Evolutionary conservation across 2,329 filamentous ascomycete genomes (phyloP), one percentile per base, ranked within the genome.

Genomic region (Arachnomyces sp.): DNA sequence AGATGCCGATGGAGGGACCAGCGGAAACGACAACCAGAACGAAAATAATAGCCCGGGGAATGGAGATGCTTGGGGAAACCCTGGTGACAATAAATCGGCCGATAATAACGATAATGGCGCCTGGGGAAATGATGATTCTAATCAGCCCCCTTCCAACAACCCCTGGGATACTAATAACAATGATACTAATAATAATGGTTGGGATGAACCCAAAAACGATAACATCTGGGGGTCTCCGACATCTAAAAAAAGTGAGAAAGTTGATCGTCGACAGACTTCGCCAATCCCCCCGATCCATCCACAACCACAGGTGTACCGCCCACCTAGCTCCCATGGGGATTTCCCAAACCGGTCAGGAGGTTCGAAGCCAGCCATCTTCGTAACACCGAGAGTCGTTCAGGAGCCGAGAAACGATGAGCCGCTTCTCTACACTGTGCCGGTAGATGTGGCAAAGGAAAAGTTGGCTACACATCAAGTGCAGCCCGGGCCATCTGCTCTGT

Each of bases 401-500:
- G 35, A 40, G 8, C 36, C 20, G 9, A 39, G 34, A 7, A 42
- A 31, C 2, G 42, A 45, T 30, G 49, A 50, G 18, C 48, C 47
- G 25, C 40, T 46, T 8, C 43, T 49, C 28, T 52, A 49, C 38
- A 48, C 44, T 3, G 50, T 48, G 25, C 50, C 49, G 15, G 43
- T 43, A 39, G 39, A 37, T 29, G 34, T 52, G 9, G 48, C 47
- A 2, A 25, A 38, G 25, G 43, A 34, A 20, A 25, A 36, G 28
- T 46, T 40, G n/a, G 37, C 50, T 16, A 42, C 55, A 4, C 56
- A 58, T 44, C 57, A 58, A 39, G 54, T 60, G 14, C 56, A 58
- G 37, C 45, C 52, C 3, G 57, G 57, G 4, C 43, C 39, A 36
- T 51, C 51, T 28, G 53, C 53, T 40, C 31, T 44, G 9, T 60